Base-by-base conservation (phyloP, 345 rosid genomes). In the Raphanus sativus region DNA sequence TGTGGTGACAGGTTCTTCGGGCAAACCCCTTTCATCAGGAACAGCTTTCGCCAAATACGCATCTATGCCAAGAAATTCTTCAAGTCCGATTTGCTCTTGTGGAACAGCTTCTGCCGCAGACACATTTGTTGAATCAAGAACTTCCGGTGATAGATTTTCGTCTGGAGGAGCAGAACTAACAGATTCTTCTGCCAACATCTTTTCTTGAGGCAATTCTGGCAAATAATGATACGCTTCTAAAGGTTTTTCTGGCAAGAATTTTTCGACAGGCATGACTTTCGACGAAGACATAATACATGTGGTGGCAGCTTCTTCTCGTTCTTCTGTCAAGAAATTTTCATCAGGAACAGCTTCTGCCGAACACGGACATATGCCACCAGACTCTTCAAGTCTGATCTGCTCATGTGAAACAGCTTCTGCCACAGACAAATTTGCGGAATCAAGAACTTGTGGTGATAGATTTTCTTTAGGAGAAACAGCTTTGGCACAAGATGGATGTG, bases 141-240 rank as follows among this genome's bases (percentile, higher is more conserved):
- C 63, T 58, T 66, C 55, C 59, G 33, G 2, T 78, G 81, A 5
- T 48, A 33, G 28, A 45, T 33, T 58, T 65, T 62, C 55, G 24
- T 77, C 81, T 48, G 55, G 55, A 30, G 52, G 10, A 65, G 62
- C 15, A 6, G 71, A 48, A 65, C 21, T 67, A 71, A 21, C 36
- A 71, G 8, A 21, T 58, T 65, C 58, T 64, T 65, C 76, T 65
- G 25, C 72, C 76, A 33, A 40, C 30, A 17, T 59, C 8, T 42
- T 71, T 65, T 71, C 72, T 65, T 65, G 25, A 58, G 55, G 81
- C 72, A 71, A 21, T 65, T 71, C 76, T 40, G 36, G 29, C 34
- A 71, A 28, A 65, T 7, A 64, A 66, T 8, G 50, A 77, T 65
- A 5, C 3, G 13, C 38, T 40, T 45, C 81, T 61, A 58, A 56